Evolutionary conservation across 192 early-diverging fungal genomes (phyloP).

Genomic region (Entophlyctis luteolus): DNA sequence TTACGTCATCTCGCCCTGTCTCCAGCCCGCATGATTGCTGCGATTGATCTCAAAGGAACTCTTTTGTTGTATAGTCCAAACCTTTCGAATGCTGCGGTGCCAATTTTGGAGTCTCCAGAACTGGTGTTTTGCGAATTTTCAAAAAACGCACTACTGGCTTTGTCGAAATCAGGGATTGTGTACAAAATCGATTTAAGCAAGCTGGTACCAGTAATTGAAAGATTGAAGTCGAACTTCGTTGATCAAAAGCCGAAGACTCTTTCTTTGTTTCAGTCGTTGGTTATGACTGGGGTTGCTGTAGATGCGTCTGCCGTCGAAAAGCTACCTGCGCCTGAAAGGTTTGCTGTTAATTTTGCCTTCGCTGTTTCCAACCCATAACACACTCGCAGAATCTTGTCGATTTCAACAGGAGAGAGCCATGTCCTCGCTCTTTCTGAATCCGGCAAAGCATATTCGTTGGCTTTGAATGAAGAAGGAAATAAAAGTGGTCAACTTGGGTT

Average conservation of each 20-base stretch:
- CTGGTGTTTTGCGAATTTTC: not conserved
- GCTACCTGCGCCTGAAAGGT: not conserved
- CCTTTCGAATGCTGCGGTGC: not conserved
- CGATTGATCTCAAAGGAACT: not conserved
- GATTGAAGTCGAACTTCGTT: too few species aligned
- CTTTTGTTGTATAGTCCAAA: not conserved
- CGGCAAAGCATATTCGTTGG: conserved; percentile 23
- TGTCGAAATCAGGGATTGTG: not conserved
- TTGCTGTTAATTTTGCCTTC: not conserved
- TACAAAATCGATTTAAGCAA: not conserved
- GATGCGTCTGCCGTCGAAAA: not conserved
- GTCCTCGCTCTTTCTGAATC: conserved; percentile 30
- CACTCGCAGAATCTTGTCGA: conserved; percentile 14
- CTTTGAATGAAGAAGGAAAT: not conserved
- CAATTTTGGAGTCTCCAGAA: not conserved
- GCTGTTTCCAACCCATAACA: not conserved
- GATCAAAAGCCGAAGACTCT: too few species aligned
- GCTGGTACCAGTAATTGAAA: not conserved
- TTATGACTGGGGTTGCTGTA: not conserved
- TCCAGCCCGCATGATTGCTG: not conserved
- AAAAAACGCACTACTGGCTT: not conserved
- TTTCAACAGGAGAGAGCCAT: conserved; percentile 32
- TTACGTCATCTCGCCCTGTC: conserved; percentile 1
- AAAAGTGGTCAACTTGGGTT: conserved; percentile 25
- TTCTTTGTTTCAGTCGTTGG: too few species aligned